Base-by-base conservation (phyloP, 2,329 filamentous ascomycete species). In the Magnaporthiopsis poae region DNA sequence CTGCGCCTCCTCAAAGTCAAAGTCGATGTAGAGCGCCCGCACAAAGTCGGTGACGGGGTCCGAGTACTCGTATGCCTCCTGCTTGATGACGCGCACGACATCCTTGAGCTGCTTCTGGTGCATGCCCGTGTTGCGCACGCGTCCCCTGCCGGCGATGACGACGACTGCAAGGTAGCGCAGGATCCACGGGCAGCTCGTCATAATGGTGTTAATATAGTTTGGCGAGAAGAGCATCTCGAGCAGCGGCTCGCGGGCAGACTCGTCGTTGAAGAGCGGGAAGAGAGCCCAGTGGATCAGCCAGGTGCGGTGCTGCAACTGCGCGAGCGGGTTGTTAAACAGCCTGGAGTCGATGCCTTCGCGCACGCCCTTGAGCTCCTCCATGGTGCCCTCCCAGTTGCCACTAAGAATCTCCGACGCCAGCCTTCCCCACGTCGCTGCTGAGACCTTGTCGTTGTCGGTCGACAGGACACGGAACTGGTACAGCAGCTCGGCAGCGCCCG, bases 101-200 rank as follows among this genome's bases (percentile, higher is more conserved):
- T 99, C 95, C 85, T 99, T 99, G 76, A 99, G 84, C 81, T 99
- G 95, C 84, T 96, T 98, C 84, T 98, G 94, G 82, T 99, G 96
- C 73, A 88, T 82, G 71, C 88, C 88, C 67, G 89, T 90, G 82
- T 95, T 96, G 76, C 92, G 89, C 61, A 87, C 79, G 70, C 92
- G 89, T 76, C 84, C 88, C 68, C 92, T 91, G 81, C 94, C 95
- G 69, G 93, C 96, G 78, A 99, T 96, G 74, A 99, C 94, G 71
- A 94, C 91, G 64, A 92, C 93, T 68, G 92, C 88, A 68, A 99
- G 86, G 80, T 99, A 99, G 72, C 95, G 89, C 74, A 99, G 85
- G 70, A 96, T 88, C 95, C 95, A 99, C 8, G 95, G 94, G 84
- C 92, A 97, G 74, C 88, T 90, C 68, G 95, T 97, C 85, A 99